Base-by-base conservation (phyloP, 1,284 basidiomycete species). In the Meira miltonrushii region DNA sequence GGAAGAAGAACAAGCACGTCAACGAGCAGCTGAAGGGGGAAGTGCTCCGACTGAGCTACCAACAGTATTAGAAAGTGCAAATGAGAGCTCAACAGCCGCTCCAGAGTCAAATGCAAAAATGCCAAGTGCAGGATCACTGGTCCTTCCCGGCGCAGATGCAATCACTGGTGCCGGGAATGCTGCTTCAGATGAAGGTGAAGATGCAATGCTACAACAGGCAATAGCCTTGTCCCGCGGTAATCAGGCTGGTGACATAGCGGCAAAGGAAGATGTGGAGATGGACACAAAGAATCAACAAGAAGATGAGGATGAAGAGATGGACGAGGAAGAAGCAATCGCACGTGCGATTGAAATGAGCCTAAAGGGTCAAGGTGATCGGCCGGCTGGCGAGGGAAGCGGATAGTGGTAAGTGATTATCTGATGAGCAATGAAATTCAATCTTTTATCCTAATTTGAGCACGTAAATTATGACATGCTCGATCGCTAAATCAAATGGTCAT, bases 1-100 rank as follows among this genome's bases (percentile, higher is more conserved):
- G 83, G 90, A 96, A 80, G 94, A 98, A 80, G 94, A 93, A 62
- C 87, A 89, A 77, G 92, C 92, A 38, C 86, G 92, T 21, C 89
- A 90, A 55, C 61, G 72, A 15, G 68, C 74, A 11, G 60, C 69
- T 25, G 71, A 74, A 37, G 62, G 61, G 4, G 25, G 60, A 19
- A 48, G 23, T 19, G 39, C 55, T 19, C 19, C 44, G 6, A 15
- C 54, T 47, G 46, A 48, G 23, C 7, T 53, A 15, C 13, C 37
- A 12, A 13, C 50, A 17, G 50, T 53, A 25, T 17, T 28, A 12
- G 50, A 53, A 41, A 25, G 43, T 25, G 48, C 48, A 17, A 38
- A 61, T 15, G 21, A 57, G 54, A 60, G 64, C 47, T 19, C 46
- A 48, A 5, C 46, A 3, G 13, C 46, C 17, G 41, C 10, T n/a